Conservation (phyloP, 352 stramenopile genomes). For the Globisporangium acanthophoron region DNA sequence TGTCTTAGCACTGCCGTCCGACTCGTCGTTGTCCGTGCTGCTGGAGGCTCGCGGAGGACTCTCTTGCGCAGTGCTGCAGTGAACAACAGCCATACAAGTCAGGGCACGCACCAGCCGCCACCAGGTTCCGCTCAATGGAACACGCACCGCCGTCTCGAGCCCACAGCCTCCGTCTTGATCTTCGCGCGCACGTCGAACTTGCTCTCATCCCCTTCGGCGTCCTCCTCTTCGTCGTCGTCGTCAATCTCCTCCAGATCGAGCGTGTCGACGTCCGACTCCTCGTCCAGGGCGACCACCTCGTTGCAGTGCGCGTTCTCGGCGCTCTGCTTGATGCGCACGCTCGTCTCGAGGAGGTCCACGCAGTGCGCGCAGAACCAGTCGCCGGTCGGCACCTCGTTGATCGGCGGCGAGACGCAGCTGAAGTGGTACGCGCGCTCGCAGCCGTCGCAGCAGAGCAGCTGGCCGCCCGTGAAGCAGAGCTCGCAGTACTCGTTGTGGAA, state of each 20-base stretch:
- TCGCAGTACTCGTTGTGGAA: constrained; percentile 67
- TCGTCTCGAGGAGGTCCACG: constrained; percentile 19
- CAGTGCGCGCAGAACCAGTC: constrained; percentile 64
- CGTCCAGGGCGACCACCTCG: constrained; percentile 14
- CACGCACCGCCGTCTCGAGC: background rate
- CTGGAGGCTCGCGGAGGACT: constrained; percentile 2
- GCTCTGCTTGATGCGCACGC: constrained; percentile 7
- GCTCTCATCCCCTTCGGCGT: background rate
- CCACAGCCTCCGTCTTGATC: too few species aligned
- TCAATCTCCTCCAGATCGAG: constrained; percentile 13
- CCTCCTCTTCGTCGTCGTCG: constrained; percentile 16
- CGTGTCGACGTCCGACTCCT: constrained; percentile 11
- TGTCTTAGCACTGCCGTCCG: constrained; percentile 12
- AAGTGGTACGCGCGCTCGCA: constrained; percentile 69
- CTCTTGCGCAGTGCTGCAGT: background rate
- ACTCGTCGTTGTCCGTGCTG: constrained; percentile 14
- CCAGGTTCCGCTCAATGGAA: too few species aligned
- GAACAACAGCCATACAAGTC: too few species aligned
- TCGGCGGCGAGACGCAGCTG: constrained; percentile 60
- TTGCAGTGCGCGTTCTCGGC: constrained; percentile 24
- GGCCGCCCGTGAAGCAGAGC: constrained; percentile 57
- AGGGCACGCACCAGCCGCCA: too few species aligned
- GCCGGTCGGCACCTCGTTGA: constrained; percentile 39
- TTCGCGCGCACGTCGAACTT: too few species aligned
- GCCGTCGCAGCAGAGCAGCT: constrained; percentile 62